Evolutionary conservation across 1,139 yeast genomes (phyloP).

Genomic region (Yamadazyma sp.): DNA sequence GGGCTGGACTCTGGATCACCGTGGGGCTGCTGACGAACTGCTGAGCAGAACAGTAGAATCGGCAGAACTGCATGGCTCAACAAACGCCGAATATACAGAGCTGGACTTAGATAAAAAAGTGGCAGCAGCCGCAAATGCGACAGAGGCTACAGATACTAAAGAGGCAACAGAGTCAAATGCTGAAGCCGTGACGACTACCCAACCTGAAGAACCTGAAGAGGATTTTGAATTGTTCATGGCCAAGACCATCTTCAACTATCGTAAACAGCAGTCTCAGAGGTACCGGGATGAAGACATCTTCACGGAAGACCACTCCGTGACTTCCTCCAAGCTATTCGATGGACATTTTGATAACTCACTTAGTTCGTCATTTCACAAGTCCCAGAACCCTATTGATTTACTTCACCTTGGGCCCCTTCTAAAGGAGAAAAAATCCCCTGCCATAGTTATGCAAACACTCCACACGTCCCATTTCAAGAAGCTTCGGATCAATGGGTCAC

Average conservation of each 20-base stretch:
- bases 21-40: too few relatives aligned
- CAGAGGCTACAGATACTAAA: neutral
- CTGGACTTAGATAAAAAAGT: too few relatives aligned
- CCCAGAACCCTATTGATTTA: slow-evolving; percentile 22
- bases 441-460: slow-evolving; percentile 39
- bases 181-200: too few relatives aligned
- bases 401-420: slow-evolving; percentile 15
- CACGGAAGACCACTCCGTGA: slow-evolving; percentile 1
- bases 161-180: neutral
- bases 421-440: slow-evolving; percentile 28
- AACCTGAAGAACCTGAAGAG: too few relatives aligned
- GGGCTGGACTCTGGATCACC: too few relatives aligned
- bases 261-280: slow-evolving; percentile 27
- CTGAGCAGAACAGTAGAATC: too few relatives aligned
- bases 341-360: slow-evolving; percentile 14
- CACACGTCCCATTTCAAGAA: slow-evolving; percentile 45
- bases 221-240: slow-evolving; percentile 38
- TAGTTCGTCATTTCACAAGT: slow-evolving; percentile 15
- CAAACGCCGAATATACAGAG: too few relatives aligned
- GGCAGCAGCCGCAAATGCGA: too few relatives aligned
- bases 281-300: slow-evolving; percentile 16
- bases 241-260: slow-evolving; percentile 31
- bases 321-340: slow-evolving; percentile 7
- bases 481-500: slow-evolving; percentile 43
- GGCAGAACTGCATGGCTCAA: too few relatives aligned